Evolutionary conservation across 768 basidiomycete genomes (phyloP), one percentile per base, ranked within the genome.

Genomic region (Hypholoma fasciculare): DNA sequence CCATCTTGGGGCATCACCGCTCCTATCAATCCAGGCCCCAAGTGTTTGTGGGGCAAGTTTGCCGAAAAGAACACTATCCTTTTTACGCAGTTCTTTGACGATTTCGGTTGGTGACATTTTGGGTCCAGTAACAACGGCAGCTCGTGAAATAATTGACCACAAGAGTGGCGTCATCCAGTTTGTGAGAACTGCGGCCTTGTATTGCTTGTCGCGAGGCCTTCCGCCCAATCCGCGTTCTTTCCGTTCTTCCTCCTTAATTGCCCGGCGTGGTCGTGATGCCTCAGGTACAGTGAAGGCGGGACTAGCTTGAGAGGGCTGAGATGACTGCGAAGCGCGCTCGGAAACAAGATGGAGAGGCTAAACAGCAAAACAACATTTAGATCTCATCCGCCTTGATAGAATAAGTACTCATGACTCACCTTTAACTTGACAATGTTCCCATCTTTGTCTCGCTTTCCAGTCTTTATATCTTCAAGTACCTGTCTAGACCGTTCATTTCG

Each of bases 11-110:
- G 50, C 54, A 3, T 42, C 30, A 19, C 62, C 63, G 7, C 58
- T 52, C 34, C 54, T 54, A 49, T 68, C 68, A 61, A 71, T 67
- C 69, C 70, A 71, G 9, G 53, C 57, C 19, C 67, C 61, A 27
- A 71, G 56, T 3, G 58, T 69, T 19, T 49, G 65, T 6, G 36
- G 50, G 34, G 37, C 65, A 36, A 70, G 52, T 23, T 43, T 39
- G 8, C 37, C 48, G 52, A 68, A 69, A 13, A 52, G 46, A 20
- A 49, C 50, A 14, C 60, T 52, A 51, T 65, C 50, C 6, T 19
- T 27, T 19, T 48, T 52, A 36, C 68, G 59, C 12, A 67, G 56
- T 20, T 56, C 20, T 2, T 55, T 58, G 8, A 60, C 64, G 38
- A 68, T 69, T 11, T 59, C 34, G 14, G 50, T 51, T 13, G 57